Percentiles rank a stretch among this genome's conserved stretches.
Evolutionary conservation across 441 rosid genomes (phyloP).

Genomic region (Kokia cookei): DNA sequence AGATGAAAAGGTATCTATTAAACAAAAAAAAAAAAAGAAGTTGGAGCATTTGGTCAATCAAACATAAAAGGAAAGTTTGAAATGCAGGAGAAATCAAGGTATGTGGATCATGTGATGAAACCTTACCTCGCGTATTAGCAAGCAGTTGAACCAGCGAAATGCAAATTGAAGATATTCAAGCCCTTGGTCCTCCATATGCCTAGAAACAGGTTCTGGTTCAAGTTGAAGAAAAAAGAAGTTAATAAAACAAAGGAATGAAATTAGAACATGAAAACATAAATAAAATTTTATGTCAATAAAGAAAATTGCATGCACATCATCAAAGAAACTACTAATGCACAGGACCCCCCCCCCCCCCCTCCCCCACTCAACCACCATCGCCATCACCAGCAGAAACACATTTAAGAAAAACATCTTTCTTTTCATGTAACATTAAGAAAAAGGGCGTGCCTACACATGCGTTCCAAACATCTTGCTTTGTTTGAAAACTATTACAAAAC

Average conservation of each 20-base stretch:
- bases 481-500: not conserved
- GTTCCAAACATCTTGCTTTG: not conserved
- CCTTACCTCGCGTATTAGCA: slow-evolving; percentile 77
- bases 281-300: not conserved
- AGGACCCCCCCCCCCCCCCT: not conserved
- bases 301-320: not conserved
- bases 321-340: not conserved
- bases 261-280: not conserved
- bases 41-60: not conserved
- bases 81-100: not conserved
- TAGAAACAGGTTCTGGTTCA: slow-evolving; percentile 84
- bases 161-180: slow-evolving; percentile 97
- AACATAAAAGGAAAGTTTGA: not conserved
- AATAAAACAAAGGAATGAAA: not conserved
- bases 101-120: slow-evolving; percentile 21
- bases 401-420: not conserved
- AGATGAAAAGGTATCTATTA: slow-evolving; percentile 79
- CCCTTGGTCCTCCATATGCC: slow-evolving; percentile 95
- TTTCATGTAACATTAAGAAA: not conserved
- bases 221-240: slow-evolving; percentile 8
- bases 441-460: not conserved
- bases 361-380: too few species aligned
- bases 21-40: slow-evolving; percentile 5
- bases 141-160: slow-evolving; percentile 98
- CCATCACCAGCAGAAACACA: too few species aligned